Evolutionary conservation across 2,329 filamentous ascomycete species (phyloP).

Genomic region (Diplodia mutila): DNA sequence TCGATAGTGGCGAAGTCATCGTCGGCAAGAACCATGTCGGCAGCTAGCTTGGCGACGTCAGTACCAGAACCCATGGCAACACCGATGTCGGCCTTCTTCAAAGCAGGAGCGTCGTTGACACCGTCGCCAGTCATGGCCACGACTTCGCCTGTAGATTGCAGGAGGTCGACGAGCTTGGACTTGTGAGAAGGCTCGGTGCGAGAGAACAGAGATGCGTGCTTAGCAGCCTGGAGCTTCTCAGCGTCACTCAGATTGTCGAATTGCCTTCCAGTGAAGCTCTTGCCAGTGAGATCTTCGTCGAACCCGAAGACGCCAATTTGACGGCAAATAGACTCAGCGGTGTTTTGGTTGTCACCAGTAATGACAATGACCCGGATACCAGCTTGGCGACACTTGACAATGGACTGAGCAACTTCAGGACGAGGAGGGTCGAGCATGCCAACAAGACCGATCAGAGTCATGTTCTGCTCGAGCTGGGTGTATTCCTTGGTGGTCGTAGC

Average conservation of each 20-base stretch:
- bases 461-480: slow-evolving; percentile 82
- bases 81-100: slow-evolving; percentile 99
- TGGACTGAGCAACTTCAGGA: slow-evolving; percentile 84
- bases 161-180: slow-evolving; percentile 94
- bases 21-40: slow-evolving; percentile 98
- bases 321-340: slow-evolving; percentile 95
- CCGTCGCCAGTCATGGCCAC: slow-evolving; percentile 99
- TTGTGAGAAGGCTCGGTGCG: slow-evolving; percentile 96
- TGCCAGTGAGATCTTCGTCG: slow-evolving; percentile 81
- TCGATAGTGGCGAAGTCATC: slow-evolving; percentile 99
- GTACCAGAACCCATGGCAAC: slow-evolving; percentile 98
- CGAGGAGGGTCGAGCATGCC: slow-evolving; percentile 97
- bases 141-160: slow-evolving; percentile 89
- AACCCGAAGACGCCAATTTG: slow-evolving; percentile 91
- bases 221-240: slow-evolving; percentile 83
- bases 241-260: slow-evolving; percentile 81
- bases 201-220: slow-evolving; percentile 88
- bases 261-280: slow-evolving; percentile 93
- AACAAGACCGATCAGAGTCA: slow-evolving; percentile 91
- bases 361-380: slow-evolving; percentile 98
- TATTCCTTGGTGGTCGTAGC: slow-evolving; percentile 88
- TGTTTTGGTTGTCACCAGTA: slow-evolving; percentile 97
- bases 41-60: slow-evolving; percentile 92
- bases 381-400: slow-evolving; percentile 85
- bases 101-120: slow-evolving; percentile 94